phyloP scores from a whole-genome alignment of 306 rosid species.

The Macrotyloma uniflorum region DNA sequence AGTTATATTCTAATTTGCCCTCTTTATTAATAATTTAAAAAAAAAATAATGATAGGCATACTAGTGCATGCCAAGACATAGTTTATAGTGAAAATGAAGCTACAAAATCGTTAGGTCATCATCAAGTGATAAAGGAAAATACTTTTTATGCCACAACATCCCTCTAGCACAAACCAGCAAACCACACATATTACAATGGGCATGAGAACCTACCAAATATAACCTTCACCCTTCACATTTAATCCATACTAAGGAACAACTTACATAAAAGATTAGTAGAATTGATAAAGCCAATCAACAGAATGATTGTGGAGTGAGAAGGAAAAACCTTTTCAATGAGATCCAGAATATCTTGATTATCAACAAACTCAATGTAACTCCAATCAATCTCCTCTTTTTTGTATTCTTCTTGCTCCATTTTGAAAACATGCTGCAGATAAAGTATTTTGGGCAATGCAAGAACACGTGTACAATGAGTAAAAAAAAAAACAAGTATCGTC shows the following conservation, averaged over 20 bases:
- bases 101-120: slow-evolving; percentile 11
- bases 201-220: slow-evolving; percentile 20
- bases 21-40: background rate
- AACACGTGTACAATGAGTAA: background rate
- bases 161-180: slow-evolving; percentile 21
- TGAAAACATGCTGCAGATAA: slow-evolving; percentile 91
- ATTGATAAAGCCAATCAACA: slow-evolving; percentile 28
- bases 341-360: slow-evolving; percentile 93
- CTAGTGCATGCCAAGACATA: slow-evolving; percentile 2
- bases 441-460: slow-evolving; percentile 41
- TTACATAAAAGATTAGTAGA: slow-evolving; percentile 18
- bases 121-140: background rate
- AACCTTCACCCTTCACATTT: slow-evolving; percentile 26
- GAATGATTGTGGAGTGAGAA: slow-evolving; percentile 34
- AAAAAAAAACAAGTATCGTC: background rate
- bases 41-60: background rate
- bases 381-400: slow-evolving; percentile 98
- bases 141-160: slow-evolving; percentile 20
- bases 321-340: slow-evolving; percentile 92
- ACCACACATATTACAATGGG: background rate
- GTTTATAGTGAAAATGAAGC: slow-evolving; percentile 22
- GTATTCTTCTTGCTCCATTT: slow-evolving; percentile 99
- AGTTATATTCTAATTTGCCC: background rate
- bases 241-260: slow-evolving; percentile 26
- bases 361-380: slow-evolving; percentile 99